Percentiles rank a stretch among this genome's conserved stretches.
These are phyloP conservation scores for Curvularia hawaiiensis DNA, from an alignment of 2,329 filamentous ascomycete species.

Conservation along the genomic window DNA sequence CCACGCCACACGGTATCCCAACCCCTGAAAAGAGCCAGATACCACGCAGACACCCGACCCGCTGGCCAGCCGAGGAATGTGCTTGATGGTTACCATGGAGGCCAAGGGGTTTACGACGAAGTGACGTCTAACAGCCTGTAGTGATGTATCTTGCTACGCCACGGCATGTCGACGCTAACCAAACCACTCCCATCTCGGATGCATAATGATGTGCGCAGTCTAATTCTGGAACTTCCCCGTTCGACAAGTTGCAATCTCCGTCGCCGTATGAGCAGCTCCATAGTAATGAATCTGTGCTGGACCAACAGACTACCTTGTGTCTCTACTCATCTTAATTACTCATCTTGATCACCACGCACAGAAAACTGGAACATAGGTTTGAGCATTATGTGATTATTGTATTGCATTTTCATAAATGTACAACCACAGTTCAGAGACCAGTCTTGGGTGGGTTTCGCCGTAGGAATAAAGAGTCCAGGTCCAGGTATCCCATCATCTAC, in stretches of 20 bases:
- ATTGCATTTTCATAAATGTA: constrained; percentile 26
- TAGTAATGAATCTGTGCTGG: not conserved
- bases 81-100: not conserved
- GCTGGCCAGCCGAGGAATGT: not conserved
- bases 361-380: not conserved
- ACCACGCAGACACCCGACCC: not conserved
- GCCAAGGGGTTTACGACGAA: not conserved
- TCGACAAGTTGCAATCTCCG: not conserved
- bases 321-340: too few species aligned
- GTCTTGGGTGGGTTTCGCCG: constrained; percentile 11
- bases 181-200: not conserved
- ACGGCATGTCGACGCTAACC: not conserved
- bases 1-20: not conserved
- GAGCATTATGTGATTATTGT: constrained; percentile 8
- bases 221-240: not conserved
- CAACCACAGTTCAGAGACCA: constrained; percentile 23
- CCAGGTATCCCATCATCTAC: constrained; percentile 24
- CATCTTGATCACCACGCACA: not conserved
- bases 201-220: not conserved
- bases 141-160: not conserved
- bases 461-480: constrained; percentile 5
- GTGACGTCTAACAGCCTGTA: not conserved
- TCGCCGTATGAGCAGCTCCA: not conserved
- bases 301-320: not conserved
- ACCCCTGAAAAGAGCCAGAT: not conserved